phyloP scores from a whole-genome alignment of 2,329 filamentous ascomycete species.

The Aspergillus pseudoviridinutans region DNA sequence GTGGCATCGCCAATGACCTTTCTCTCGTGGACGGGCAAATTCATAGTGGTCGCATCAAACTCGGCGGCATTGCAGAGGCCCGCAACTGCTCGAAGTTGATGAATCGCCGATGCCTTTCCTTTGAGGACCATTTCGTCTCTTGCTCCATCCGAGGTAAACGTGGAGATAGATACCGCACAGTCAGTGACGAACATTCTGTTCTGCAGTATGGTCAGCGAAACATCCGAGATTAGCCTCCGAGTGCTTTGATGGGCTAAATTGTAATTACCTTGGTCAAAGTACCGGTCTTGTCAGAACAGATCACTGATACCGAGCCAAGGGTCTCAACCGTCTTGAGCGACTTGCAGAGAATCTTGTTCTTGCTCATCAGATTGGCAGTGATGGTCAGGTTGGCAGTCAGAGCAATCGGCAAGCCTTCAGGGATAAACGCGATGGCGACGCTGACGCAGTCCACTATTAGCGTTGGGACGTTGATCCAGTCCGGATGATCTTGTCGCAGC shows the following conservation, averaged over 20 bases:
- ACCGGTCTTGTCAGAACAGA: slow-evolving; percentile 75
- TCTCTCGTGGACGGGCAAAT: slow-evolving; percentile 57
- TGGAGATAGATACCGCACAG: slow-evolving; percentile 55
- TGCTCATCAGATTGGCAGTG: slow-evolving; percentile 70
- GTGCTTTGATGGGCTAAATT: neutral
- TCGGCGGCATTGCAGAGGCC: slow-evolving; percentile 72
- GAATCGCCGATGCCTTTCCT: slow-evolving; percentile 39
- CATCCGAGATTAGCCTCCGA: neutral
- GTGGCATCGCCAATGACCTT: slow-evolving; percentile 72
- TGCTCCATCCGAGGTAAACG: slow-evolving; percentile 51
- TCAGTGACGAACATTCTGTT: slow-evolving; percentile 72
- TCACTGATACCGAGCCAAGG: slow-evolving; percentile 66
- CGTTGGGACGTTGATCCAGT: slow-evolving; percentile 67
- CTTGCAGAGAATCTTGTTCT: slow-evolving; percentile 75
- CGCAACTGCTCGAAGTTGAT: slow-evolving; percentile 58
- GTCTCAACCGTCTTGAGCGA: slow-evolving; percentile 76
- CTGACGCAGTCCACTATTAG: slow-evolving; percentile 71
- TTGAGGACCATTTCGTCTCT: slow-evolving; percentile 38
- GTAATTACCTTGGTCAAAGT: slow-evolving; percentile 17
- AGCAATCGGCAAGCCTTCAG: slow-evolving; percentile 68
- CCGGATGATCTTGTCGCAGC: slow-evolving; percentile 62
- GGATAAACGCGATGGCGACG: slow-evolving; percentile 71
- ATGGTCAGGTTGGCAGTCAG: slow-evolving; percentile 70
- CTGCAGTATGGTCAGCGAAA: slow-evolving; percentile 28
- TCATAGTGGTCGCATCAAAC: slow-evolving; percentile 63